phyloP scores from a whole-genome alignment of 179 eudicot genomes.

The Spergularia azorica region DNA sequence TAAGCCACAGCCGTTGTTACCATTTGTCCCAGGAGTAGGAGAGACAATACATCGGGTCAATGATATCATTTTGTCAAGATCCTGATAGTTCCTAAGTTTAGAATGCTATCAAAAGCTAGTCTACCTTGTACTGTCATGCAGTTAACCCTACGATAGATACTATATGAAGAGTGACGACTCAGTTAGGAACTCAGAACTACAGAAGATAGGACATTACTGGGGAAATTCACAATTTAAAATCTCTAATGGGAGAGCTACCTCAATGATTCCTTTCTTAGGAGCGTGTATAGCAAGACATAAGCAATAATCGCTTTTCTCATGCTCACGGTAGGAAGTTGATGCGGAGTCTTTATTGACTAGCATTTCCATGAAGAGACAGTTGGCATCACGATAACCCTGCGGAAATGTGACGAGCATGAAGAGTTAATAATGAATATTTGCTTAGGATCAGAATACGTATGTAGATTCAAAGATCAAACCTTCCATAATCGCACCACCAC shows the following conservation, averaged over 20 bases:
- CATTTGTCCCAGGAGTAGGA: not conserved
- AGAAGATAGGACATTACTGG: not conserved
- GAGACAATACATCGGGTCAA: too few relatives aligned
- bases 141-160: not conserved
- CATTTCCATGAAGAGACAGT: conserved; percentile 92
- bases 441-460: not conserved
- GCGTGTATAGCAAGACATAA: conserved; percentile 95
- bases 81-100: too few relatives aligned
- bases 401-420: conserved; percentile 11
- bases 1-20: not conserved
- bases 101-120: not conserved
- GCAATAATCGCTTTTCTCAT: conserved; percentile 77
- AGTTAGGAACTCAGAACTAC: not conserved
- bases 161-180: not conserved
- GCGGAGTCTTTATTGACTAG: conserved; percentile 57
- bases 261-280: conserved; percentile 89
- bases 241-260: conserved; percentile 48
- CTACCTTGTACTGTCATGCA: not conserved
- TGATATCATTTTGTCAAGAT: too few relatives aligned
- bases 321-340: conserved; percentile 47
- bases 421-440: not conserved
- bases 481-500: conserved; percentile 95
- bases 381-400: conserved; percentile 97
- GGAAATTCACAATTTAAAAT: not conserved
- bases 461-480: conserved; percentile 43